Conservation (phyloP, 208 protist species). For the Blastocrithidia nonstop region DNA sequence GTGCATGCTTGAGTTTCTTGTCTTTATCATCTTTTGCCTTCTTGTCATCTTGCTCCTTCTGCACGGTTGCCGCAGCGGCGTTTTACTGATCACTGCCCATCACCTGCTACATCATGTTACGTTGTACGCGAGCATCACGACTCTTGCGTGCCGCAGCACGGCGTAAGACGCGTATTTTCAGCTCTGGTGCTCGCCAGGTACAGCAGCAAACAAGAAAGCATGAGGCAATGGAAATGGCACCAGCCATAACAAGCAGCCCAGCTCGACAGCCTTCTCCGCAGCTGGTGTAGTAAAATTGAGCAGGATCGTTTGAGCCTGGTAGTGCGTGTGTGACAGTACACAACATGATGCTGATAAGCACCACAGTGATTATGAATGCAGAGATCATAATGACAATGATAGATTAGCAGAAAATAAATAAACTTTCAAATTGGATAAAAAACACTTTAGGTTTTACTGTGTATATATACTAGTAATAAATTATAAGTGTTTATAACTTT, state of each 20-base stretch:
- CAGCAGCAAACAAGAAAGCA: conserved; percentile 22
- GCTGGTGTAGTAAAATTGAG: conserved; percentile 10
- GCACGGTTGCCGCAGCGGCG: neutral
- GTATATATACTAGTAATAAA: too few species aligned
- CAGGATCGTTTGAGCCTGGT: conserved; percentile 4
- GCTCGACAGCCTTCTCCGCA: conserved; percentile 34
- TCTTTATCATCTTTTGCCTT: conserved; percentile 8
- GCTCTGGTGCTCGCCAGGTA: conserved; percentile 25
- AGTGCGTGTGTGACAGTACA: neutral
- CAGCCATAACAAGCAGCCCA: conserved; percentile 27
- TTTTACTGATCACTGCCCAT: too few species aligned
- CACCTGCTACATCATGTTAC: too few species aligned
- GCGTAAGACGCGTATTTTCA: conserved; percentile 18
- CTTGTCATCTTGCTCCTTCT: conserved; percentile 12
- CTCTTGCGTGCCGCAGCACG: conserved; percentile 23
- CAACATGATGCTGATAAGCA: conserved; percentile 4
- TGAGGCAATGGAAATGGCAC: conserved; percentile 10
- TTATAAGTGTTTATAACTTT: too few species aligned
- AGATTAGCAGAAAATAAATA: too few species aligned
- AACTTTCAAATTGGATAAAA: too few species aligned
- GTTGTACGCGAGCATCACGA: conserved; percentile 12
- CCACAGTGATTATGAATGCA: conserved; percentile 4
- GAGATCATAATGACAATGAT: too few species aligned
- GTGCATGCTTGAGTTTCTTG: too few species aligned
- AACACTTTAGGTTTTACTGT: too few species aligned